phyloP scores from a whole-genome alignment of 2,329 filamentous ascomycete species.

The Phaeosphaeria sp. region DNA sequence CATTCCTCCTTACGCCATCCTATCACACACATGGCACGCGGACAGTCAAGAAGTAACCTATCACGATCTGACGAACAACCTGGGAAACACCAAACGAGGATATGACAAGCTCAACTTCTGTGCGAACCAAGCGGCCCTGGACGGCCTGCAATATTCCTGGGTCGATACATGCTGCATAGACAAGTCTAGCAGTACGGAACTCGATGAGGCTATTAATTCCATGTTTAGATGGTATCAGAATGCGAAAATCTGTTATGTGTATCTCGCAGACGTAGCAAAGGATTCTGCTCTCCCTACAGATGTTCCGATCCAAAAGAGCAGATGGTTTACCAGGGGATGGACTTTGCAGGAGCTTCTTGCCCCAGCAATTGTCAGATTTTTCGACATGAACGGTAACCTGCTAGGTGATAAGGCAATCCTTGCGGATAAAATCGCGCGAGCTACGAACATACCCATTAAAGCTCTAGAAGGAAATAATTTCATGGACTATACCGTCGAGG shows the following conservation, averaged over 20 bases:
- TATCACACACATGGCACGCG: slow-evolving; percentile 8
- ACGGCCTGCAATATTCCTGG: slow-evolving; percentile 3
- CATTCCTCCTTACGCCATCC: slow-evolving; percentile 12
- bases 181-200: slow-evolving; percentile 2
- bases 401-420: slow-evolving; percentile 1
- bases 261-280: background rate
- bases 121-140: slow-evolving; percentile 1
- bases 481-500: background rate
- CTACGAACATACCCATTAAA: background rate
- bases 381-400: background rate
- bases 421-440: background rate
- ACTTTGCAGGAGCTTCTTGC: slow-evolving; percentile 10
- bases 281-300: background rate
- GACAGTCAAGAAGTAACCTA: slow-evolving; percentile 6
- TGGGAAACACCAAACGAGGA: slow-evolving; percentile 3
- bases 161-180: slow-evolving; percentile 11
- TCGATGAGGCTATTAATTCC: slow-evolving; percentile 5
- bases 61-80: slow-evolving; percentile 2
- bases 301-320: background rate
- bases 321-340: slow-evolving; percentile 8
- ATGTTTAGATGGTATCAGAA: slow-evolving; percentile 10
- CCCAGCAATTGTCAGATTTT: background rate
- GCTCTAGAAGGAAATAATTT: background rate
- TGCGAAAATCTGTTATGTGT: slow-evolving; percentile 2
- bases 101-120: slow-evolving; percentile 11